Evolutionary conservation across 2,329 filamentous ascomycete genomes (phyloP).

Genomic region (Verticillium tricorpus): DNA sequence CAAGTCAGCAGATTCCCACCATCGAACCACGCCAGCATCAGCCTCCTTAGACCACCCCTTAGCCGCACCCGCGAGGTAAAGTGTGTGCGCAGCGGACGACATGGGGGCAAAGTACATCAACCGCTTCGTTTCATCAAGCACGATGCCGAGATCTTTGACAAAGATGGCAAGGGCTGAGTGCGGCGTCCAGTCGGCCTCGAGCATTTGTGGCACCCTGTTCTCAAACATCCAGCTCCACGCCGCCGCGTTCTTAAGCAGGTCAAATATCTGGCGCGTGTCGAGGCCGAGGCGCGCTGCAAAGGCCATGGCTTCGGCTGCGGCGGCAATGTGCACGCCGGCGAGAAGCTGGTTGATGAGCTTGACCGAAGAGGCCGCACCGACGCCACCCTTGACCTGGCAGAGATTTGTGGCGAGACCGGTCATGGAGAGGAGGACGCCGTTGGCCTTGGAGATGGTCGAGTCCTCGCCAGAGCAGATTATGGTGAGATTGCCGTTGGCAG

Average conservation of each 20-base stretch:
- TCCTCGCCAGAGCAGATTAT: constrained; percentile 65
- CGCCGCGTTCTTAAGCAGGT: constrained; percentile 39
- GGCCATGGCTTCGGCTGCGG: constrained; percentile 55
- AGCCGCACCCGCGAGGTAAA: constrained; percentile 26
- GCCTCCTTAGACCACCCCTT: constrained; percentile 26
- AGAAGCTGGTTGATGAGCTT: constrained; percentile 61
- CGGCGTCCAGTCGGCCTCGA: constrained; percentile 36
- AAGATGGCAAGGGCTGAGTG: constrained; percentile 37
- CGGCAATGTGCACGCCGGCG: constrained; percentile 59
- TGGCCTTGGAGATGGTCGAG: constrained; percentile 16
- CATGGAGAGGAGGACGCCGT: constrained; percentile 24
- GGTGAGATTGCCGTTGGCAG: constrained; percentile 60
- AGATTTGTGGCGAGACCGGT: constrained; percentile 20
- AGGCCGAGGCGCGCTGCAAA: constrained; percentile 53
- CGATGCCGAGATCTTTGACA: constrained; percentile 28
- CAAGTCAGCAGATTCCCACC: constrained; percentile 29
- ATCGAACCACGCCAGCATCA: constrained; percentile 27
- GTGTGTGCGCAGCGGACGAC: constrained; percentile 23
- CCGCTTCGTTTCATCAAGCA: constrained; percentile 25
- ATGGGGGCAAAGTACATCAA: constrained; percentile 22
- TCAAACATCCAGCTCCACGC: constrained; percentile 60
- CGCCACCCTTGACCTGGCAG: constrained; percentile 45
- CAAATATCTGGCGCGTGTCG: constrained; percentile 35
- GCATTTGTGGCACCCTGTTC: constrained; percentile 51
- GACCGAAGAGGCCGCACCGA: constrained; percentile 50